Percentiles rank a stretch among this genome's conserved stretches.
Evolutionary conservation across 176 grass and related monocot genomes (phyloP).

Genomic region (Cenchrus purpureus): DNA sequence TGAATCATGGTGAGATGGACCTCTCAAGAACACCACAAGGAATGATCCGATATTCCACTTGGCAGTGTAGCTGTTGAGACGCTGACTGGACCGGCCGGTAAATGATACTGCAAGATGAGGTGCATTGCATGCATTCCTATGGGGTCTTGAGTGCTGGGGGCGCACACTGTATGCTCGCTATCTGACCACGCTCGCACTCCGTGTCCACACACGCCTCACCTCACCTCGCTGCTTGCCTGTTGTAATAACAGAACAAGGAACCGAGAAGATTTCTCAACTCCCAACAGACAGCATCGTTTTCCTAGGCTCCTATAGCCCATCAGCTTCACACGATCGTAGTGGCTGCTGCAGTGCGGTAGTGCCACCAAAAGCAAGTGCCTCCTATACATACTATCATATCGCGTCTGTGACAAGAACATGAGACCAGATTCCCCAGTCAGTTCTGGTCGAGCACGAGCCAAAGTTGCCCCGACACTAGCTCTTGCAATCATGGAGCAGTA

Average conservation of each 20-base stretch:
- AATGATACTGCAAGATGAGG: background rate
- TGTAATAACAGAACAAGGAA: background rate
- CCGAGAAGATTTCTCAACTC: background rate
- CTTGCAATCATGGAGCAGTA: constrained; percentile 36
- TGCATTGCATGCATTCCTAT: background rate
- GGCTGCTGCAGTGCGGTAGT: background rate
- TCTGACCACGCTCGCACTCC: constrained; percentile 24
- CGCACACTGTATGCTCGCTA: constrained; percentile 26
- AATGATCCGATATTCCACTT: constrained; percentile 30
- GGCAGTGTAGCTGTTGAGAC: constrained; percentile 22
- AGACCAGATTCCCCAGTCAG: constrained; percentile 18
- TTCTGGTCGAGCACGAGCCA: constrained; percentile 22
- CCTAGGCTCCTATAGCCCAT: background rate
- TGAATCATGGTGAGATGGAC: constrained; percentile 42
- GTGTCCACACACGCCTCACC: constrained; percentile 3
- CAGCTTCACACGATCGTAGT: constrained; percentile 2
- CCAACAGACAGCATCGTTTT: background rate
- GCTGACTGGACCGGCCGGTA: constrained; percentile 35
- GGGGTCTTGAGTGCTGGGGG: background rate
- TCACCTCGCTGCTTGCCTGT: background rate
- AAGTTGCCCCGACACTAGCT: constrained; percentile 2
- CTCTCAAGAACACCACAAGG: constrained; percentile 1
- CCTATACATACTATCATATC: background rate
- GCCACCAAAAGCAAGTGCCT: constrained; percentile 23
- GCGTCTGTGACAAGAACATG: constrained; percentile 45